A percentile compares a stretch with the other conserved stretches of the same genome.
phyloP scores from a whole-genome alignment of 257 asterid species.

The Ophiorrhiza pumila region DNA sequence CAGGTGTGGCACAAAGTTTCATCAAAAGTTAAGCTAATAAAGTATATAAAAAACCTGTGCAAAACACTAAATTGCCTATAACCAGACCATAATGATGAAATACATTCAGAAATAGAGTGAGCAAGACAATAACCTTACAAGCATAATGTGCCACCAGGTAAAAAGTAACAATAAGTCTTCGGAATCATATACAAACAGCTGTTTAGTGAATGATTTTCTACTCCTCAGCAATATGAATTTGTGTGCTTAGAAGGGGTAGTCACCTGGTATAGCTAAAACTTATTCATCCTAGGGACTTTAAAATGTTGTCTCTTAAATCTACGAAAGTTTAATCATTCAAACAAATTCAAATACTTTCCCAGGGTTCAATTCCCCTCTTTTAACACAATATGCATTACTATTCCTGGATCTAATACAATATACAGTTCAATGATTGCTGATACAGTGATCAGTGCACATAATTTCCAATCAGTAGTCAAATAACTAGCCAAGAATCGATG shows the following conservation, averaged over 20 bases:
- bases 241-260: background rate
- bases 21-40: constrained; percentile 3
- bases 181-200: background rate
- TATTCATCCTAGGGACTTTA: background rate
- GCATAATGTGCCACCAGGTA: background rate
- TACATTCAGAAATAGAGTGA: background rate
- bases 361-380: no score
- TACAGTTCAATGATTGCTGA: background rate
- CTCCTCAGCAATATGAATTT: background rate
- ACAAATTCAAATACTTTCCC: no score
- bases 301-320: background rate
- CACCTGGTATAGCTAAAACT: background rate
- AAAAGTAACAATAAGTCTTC: background rate
- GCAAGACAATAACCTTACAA: no score
- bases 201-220: background rate
- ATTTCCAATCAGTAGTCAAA: no score
- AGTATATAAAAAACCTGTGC: background rate
- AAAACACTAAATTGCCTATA: background rate
- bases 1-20: constrained; percentile 1
- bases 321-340: no score
- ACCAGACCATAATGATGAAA: background rate
- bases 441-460: background rate
- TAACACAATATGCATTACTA: background rate
- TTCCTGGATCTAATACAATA: background rate
- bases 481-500: no score